Evolutionary conservation across 352 stramenopile genomes (phyloP).

Genomic region (Phytophthora pini): DNA sequence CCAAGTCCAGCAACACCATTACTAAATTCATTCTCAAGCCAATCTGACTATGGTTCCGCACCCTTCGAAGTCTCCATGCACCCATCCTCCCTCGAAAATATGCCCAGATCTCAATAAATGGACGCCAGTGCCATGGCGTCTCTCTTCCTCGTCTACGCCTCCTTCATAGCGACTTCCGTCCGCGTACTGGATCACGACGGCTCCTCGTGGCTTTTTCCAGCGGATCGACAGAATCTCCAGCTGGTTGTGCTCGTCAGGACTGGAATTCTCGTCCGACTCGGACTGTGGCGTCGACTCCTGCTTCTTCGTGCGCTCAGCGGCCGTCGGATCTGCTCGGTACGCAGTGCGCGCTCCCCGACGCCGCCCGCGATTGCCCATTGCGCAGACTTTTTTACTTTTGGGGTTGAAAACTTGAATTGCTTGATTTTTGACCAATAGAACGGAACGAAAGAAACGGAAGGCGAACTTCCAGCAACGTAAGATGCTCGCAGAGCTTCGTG

Average conservation of each 20-base stretch:
- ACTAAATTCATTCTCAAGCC: slow-evolving; percentile 1
- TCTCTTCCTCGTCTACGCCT: slow-evolving; percentile 48
- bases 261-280: slow-evolving; percentile 17
- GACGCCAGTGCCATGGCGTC: slow-evolving; percentile 68
- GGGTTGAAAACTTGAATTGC: background rate
- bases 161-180: slow-evolving; percentile 78
- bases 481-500: slow-evolving; percentile 49
- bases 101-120: slow-evolving; percentile 64
- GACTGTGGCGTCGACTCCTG: slow-evolving; percentile 21
- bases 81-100: slow-evolving; percentile 84
- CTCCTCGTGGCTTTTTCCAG: slow-evolving; percentile 50
- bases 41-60: slow-evolving; percentile 40
- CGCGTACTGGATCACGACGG: slow-evolving; percentile 57
- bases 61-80: slow-evolving; percentile 85
- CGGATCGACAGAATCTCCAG: slow-evolving; percentile 61
- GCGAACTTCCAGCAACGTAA: background rate
- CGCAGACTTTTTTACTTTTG: too few relatives aligned
- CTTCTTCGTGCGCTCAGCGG: slow-evolving; percentile 24
- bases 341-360: slow-evolving; percentile 41
- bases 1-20: slow-evolving; percentile 4
- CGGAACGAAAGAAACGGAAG: too few relatives aligned
- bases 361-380: slow-evolving; percentile 75
- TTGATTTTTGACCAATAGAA: too few relatives aligned
- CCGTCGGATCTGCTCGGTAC: slow-evolving; percentile 33
- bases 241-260: slow-evolving; percentile 17